Evolutionary conservation across 2,329 filamentous ascomycete genomes (phyloP), one percentile per base, ranked within the genome.

Genomic region (Zymoseptoria ardabiliae): DNA sequence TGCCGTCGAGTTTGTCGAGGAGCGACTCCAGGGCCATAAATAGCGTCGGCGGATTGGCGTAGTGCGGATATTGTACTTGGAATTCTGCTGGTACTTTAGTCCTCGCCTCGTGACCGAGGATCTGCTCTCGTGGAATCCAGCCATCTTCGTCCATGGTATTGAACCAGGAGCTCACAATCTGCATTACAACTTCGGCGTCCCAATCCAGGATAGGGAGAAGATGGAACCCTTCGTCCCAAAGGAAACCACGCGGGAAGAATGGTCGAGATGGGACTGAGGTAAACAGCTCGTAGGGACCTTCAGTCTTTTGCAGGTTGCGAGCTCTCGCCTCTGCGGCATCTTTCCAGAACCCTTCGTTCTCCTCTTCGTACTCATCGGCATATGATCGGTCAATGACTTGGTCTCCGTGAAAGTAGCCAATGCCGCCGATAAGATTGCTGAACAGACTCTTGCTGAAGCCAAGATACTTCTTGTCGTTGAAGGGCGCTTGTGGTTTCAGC

Each of bases 211-310:
- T 87, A 1, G 92, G 92, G 53, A 96, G 79, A 41, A 99, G 79
- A 70, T 99, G 94, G 76, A 97, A 99, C 0, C 94, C 94, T 74
- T 99, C 94, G 69, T 99, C 94, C 94, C 94, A 99, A 3, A 97
- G 81, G 73, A 99, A 99, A 0, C 94, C 94, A 62, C 94, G 84
- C 1, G 94, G 94, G 76, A 99, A 99, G 79, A 99, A 99, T 0
- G 94, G 90, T 4, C 94, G 82, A 8, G 93, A 97, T 0, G 94
- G 94, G 58, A 97, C 87, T 68, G 87, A 90, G 6, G 92, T 95
- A 72, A 92, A 97, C 2, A 99, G 83, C 73, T 96, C 90, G 57
- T 87, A 90, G 1, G 93, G 91, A 0, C 90, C 90, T 70, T 95
- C 91, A 0, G 87, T 75, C 61, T 85, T 79, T 64, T 91, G 86